Evolutionary conservation across 2,329 filamentous ascomycete species (phyloP).

Genomic region (Plenodomus tracheiphilus): DNA sequence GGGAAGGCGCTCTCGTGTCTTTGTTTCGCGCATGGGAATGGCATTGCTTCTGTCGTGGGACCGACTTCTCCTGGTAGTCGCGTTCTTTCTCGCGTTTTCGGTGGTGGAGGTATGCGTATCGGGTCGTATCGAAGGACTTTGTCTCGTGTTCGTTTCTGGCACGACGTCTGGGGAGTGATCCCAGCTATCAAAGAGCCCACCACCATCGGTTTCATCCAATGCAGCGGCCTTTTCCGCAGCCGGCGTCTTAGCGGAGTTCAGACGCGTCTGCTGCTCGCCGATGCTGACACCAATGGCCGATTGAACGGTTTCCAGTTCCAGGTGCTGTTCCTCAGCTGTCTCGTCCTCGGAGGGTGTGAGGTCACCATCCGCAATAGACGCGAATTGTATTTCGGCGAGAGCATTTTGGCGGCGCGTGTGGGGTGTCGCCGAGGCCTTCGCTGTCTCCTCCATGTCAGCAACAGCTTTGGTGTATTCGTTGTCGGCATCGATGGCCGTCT

Average conservation of each 20-base stretch:
- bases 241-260: conserved; percentile 61
- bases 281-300: conserved; percentile 63
- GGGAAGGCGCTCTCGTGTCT: conserved; percentile 38
- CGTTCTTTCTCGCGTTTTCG: neutral
- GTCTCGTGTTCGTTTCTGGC: conserved; percentile 1
- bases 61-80: neutral
- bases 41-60: conserved; percentile 8
- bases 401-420: conserved; percentile 38
- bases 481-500: conserved; percentile 8
- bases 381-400: conserved; percentile 48
- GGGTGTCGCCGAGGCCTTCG: conserved; percentile 2
- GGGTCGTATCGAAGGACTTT: neutral
- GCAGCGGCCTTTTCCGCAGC: conserved; percentile 62
- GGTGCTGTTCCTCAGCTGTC: conserved; percentile 29
- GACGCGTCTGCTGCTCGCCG: conserved; percentile 58
- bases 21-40: conserved; percentile 9
- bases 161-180: conserved; percentile 22
- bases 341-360: conserved; percentile 53
- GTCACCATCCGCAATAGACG: conserved; percentile 43
- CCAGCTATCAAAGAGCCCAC: conserved; percentile 53
- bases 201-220: conserved; percentile 52
- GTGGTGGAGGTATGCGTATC: neutral
- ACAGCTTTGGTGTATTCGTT: conserved; percentile 3
- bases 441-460: conserved; percentile 26
- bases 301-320: conserved; percentile 46